Evolutionary conservation across 2,329 filamentous ascomycete species (phyloP).

Genomic region (Fusarium zealandicum): DNA sequence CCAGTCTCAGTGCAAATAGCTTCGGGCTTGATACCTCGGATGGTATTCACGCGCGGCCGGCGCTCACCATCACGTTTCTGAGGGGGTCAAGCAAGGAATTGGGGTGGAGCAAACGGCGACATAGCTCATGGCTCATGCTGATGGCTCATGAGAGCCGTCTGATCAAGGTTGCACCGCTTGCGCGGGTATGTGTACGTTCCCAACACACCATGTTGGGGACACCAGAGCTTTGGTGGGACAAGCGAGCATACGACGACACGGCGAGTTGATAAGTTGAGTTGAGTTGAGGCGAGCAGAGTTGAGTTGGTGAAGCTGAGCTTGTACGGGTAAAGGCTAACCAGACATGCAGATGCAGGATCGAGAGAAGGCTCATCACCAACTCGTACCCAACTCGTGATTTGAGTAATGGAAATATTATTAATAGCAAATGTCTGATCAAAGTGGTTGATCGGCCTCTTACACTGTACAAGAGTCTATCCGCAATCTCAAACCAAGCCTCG

Average conservation of each 20-base stretch:
- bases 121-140: slow-evolving; percentile 29
- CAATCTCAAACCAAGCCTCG: not conserved
- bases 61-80: slow-evolving; percentile 36
- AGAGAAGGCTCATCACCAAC: slow-evolving; percentile 20
- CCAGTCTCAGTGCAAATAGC: slow-evolving; percentile 10
- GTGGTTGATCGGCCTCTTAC: slow-evolving; percentile 24
- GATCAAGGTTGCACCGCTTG: slow-evolving; percentile 26
- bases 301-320: slow-evolving; percentile 1
- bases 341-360: slow-evolving; percentile 4
- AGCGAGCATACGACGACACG: slow-evolving; percentile 18
- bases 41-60: slow-evolving; percentile 29
- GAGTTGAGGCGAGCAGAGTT: not conserved
- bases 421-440: slow-evolving; percentile 1
- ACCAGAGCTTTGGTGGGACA: slow-evolving; percentile 15
- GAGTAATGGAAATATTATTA: slow-evolving; percentile 24
- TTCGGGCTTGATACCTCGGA: slow-evolving; percentile 1
- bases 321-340: slow-evolving; percentile 3
- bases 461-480: slow-evolving; percentile 19
- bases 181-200: slow-evolving; percentile 19
- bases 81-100: slow-evolving; percentile 38
- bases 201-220: slow-evolving; percentile 16
- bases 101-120: slow-evolving; percentile 30
- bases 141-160: slow-evolving; percentile 10
- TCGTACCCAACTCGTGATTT: slow-evolving; percentile 1
- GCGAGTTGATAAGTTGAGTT: slow-evolving; percentile 8